Evolutionary conservation across 352 stramenopile species (phyloP).

Genomic region (Globisporangium paddicum): DNA sequence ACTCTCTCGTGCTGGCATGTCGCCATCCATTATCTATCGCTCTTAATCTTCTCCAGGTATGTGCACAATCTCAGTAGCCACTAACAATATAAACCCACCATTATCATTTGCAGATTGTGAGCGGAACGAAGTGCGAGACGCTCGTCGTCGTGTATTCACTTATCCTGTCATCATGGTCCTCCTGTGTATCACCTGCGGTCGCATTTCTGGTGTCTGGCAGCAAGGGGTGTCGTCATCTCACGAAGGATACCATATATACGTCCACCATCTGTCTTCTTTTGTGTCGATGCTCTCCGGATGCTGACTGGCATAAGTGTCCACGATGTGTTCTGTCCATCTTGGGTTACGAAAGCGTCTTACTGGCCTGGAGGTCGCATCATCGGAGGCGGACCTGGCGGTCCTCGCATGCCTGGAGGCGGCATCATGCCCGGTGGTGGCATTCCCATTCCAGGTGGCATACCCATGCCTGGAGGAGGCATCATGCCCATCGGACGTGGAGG

Average conservation of each 20-base stretch:
- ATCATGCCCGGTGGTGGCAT: slow-evolving; percentile 76
- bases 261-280: neutral
- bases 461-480: slow-evolving; percentile 70
- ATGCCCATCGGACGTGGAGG: slow-evolving; percentile 68
- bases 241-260: neutral
- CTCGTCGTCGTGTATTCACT: neutral
- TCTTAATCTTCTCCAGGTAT: neutral
- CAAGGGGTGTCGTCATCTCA: neutral
- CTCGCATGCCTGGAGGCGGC: slow-evolving; percentile 67
- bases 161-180: neutral
- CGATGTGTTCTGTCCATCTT: neutral
- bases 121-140: too few species aligned
- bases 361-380: slow-evolving; percentile 49
- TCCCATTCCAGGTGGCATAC: slow-evolving; percentile 63
- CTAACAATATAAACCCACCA: too few species aligned
- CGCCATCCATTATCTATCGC: neutral
- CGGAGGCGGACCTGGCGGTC: slow-evolving; percentile 37
- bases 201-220: neutral
- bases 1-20: neutral
- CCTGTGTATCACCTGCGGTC: neutral
- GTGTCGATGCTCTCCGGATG: neutral
- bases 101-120: too few species aligned
- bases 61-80: too few species aligned
- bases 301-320: neutral
- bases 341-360: slow-evolving; percentile 23